Evolutionary conservation across 2,329 filamentous ascomycete genomes (phyloP).

Genomic region (Cladorrhinum sp.): DNA sequence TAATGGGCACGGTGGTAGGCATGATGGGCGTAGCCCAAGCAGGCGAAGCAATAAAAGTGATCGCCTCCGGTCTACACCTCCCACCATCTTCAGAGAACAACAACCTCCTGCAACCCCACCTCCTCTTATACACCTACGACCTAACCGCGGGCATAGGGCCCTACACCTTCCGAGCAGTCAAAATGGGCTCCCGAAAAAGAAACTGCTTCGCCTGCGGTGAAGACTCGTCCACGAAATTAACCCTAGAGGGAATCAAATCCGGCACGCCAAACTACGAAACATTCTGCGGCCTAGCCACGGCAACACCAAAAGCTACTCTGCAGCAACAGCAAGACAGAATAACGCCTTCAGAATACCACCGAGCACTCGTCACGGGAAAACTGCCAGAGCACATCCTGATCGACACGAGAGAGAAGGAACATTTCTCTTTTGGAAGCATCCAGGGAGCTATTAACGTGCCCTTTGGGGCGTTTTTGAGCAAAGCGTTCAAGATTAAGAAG

Average conservation of each 20-base stretch:
- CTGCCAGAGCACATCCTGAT: constrained; percentile 58
- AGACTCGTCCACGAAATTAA: constrained; percentile 51
- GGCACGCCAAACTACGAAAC: constrained; percentile 77
- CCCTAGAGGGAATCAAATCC: constrained; percentile 56
- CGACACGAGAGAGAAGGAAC: constrained; percentile 80
- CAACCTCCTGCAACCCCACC: constrained; percentile 25
- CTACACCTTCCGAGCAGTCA: constrained; percentile 65
- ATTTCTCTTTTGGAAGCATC: constrained; percentile 77
- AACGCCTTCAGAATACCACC: constrained; percentile 57
- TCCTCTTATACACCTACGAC: constrained; percentile 49
- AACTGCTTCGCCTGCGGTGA: constrained; percentile 76
- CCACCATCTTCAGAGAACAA: background rate
- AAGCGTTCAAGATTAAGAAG: constrained; percentile 23
- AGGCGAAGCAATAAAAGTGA: constrained; percentile 81
- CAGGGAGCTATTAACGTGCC: constrained; percentile 73
- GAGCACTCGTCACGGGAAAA: constrained; percentile 10
- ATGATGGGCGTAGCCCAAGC: constrained; percentile 92
- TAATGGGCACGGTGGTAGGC: constrained; percentile 88
- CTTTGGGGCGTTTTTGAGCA: constrained; percentile 35
- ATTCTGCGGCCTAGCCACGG: constrained; percentile 69
- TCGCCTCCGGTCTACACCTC: constrained; percentile 44
- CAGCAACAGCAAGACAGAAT: constrained; percentile 67
- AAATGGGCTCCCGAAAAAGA: constrained; percentile 64
- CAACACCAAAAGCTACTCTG: constrained; percentile 58
- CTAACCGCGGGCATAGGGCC: constrained; percentile 30